Percentiles rank a stretch among this genome's conserved stretches.
Evolutionary conservation across 2,329 filamentous ascomycete genomes (phyloP).

Genomic region (Amauroascus verrucosus): DNA sequence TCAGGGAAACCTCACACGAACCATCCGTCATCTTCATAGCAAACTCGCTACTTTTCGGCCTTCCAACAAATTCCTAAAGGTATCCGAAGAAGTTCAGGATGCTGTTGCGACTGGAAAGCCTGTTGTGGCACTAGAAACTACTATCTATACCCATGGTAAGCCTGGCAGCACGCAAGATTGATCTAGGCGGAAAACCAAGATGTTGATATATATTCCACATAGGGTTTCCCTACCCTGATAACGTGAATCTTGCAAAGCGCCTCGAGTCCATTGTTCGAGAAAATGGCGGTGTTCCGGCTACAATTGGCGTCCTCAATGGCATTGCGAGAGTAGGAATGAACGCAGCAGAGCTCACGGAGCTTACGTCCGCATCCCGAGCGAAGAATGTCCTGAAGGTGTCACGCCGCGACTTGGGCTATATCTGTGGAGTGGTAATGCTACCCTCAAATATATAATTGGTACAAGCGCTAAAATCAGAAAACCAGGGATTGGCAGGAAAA

Average conservation of each 20-base stretch:
- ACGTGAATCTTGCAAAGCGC: slow-evolving; percentile 63
- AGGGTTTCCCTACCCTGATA: slow-evolving; percentile 63
- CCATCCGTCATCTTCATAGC: not conserved
- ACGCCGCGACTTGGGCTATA: slow-evolving; percentile 71
- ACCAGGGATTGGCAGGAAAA: slow-evolving; percentile 53
- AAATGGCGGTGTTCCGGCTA: slow-evolving; percentile 77
- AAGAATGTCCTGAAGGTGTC: slow-evolving; percentile 70
- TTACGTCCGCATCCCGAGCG: slow-evolving; percentile 55
- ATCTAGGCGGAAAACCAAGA: not conserved
- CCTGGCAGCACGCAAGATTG: not conserved
- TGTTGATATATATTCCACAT: slow-evolving; percentile 8
- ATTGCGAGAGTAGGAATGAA: slow-evolving; percentile 69
- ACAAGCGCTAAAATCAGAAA: slow-evolving; percentile 9
- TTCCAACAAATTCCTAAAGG: slow-evolving; percentile 47
- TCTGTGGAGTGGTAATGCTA: slow-evolving; percentile 60
- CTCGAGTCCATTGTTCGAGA: slow-evolving; percentile 72
- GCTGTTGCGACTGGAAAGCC: slow-evolving; percentile 65
- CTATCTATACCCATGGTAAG: slow-evolving; percentile 88
- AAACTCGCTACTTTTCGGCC: slow-evolving; percentile 8
- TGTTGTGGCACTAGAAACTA: slow-evolving; percentile 86
- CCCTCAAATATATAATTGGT: not conserved
- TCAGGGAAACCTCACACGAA: not conserved
- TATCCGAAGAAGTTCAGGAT: slow-evolving; percentile 74
- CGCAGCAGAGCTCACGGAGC: slow-evolving; percentile 59
- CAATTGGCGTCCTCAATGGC: slow-evolving; percentile 78